A percentile compares a stretch with the other conserved stretches of the same genome.
Conservation (phyloP, 1,284 basidiomycete species). For the Flammula alnicola region DNA sequence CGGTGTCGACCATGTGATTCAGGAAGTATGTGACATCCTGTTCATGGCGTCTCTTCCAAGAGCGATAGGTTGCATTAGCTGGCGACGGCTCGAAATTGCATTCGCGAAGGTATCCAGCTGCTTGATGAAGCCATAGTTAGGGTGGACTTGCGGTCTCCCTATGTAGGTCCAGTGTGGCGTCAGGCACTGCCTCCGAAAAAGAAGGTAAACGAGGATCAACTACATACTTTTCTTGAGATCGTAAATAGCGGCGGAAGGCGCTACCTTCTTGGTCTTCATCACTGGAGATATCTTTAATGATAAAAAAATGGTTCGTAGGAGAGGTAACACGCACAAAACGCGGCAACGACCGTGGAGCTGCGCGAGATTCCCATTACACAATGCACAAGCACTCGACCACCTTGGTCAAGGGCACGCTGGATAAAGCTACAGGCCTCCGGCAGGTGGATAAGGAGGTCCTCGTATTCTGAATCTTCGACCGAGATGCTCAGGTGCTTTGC, state of each 20-base stretch:
- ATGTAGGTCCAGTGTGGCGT: neutral
- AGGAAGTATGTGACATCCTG: constrained; percentile 57
- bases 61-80: constrained; percentile 48
- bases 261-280: constrained; percentile 53
- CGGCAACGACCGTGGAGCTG: constrained; percentile 68
- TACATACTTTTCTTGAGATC: constrained; percentile 53
- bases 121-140: constrained; percentile 67
- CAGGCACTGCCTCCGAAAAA: neutral
- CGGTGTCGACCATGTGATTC: constrained; percentile 53
- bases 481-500: constrained; percentile 50
- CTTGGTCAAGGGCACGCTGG: constrained; percentile 47
- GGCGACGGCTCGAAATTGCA: constrained; percentile 51
- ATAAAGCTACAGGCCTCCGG: constrained; percentile 60
- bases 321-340: constrained; percentile 52
- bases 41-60: constrained; percentile 58
- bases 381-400: constrained; percentile 70
- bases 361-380: constrained; percentile 78
- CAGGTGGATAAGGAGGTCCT: constrained; percentile 61
- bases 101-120: constrained; percentile 60
- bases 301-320: neutral
- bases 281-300: constrained; percentile 39
- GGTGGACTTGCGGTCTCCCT: constrained; percentile 60
- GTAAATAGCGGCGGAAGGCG: constrained; percentile 47
- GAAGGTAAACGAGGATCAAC: neutral
- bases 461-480: constrained; percentile 63